Evolutionary conservation across 2,329 filamentous ascomycete genomes (phyloP).

Genomic region (Pyrenophora tritici-repentis): DNA sequence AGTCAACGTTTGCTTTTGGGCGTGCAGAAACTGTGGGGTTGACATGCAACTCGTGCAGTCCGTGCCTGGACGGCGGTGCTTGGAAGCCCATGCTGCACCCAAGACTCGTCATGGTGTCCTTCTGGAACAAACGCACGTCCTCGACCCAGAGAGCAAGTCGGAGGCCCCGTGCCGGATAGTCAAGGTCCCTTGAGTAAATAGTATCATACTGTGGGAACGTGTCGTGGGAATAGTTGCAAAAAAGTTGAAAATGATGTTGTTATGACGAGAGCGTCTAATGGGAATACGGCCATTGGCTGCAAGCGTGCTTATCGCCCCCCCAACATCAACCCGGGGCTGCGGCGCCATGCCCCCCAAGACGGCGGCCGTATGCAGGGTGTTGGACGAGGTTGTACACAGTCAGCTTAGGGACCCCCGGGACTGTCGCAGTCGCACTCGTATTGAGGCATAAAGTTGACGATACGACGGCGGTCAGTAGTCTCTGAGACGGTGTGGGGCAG

Average conservation of each 20-base stretch:
- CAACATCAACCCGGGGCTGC: conserved; percentile 19
- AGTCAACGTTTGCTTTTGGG: too few relatives aligned
- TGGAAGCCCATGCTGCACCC: not conserved
- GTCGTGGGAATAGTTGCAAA: conserved; percentile 21
- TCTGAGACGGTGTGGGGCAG: conserved; percentile 8
- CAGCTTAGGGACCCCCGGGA: conserved; percentile 17
- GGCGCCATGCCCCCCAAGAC: conserved; percentile 11
- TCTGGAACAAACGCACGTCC: conserved; percentile 15
- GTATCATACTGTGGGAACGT: too few relatives aligned
- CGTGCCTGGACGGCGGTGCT: conserved; percentile 18
- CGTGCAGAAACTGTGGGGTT: conserved; percentile 25
- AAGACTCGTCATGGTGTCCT: not conserved
- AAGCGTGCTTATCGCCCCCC: conserved; percentile 34
- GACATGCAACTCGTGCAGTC: conserved; percentile 17
- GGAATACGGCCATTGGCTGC: conserved; percentile 27
- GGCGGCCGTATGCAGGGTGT: conserved; percentile 12
- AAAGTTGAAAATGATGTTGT: conserved; percentile 22
- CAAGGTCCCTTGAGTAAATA: too few relatives aligned
- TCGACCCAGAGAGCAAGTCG: conserved; percentile 7
- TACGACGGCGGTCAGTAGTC: conserved; percentile 12
- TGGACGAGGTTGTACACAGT: conserved; percentile 14
- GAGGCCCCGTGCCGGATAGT: conserved; percentile 12
- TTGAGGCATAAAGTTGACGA: conserved; percentile 3
- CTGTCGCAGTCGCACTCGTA: conserved; percentile 1
- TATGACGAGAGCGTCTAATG: conserved; percentile 33